These are phyloP conservation scores for Suillus cothurnatus DNA, from an alignment of 768 basidiomycete species.

Conservation along the genomic window DNA sequence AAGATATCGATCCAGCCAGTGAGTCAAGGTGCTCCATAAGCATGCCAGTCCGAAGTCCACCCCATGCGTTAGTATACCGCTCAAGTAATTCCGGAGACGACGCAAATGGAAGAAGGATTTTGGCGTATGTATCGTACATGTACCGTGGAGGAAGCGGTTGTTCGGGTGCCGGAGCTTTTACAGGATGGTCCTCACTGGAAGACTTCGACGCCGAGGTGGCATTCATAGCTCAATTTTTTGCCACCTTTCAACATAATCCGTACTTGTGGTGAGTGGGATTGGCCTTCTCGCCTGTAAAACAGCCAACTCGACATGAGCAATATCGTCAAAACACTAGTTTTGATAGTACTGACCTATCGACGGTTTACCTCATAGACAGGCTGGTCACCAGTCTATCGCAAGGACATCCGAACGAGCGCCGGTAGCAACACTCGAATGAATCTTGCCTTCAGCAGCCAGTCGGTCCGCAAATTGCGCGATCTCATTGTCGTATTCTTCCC, in stretches of 20 bases:
- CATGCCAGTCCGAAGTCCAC: conserved; percentile 71
- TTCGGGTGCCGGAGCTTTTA: conserved; percentile 14
- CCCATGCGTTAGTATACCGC: conserved; percentile 69
- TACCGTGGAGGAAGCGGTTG: conserved; percentile 43
- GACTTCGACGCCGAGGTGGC: conserved; percentile 26
- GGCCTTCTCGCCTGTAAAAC: conserved; percentile 46
- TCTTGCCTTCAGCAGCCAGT: conserved; percentile 69
- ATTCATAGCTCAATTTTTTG: conserved; percentile 32
- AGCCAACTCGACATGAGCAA: not conserved
- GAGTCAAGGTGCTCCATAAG: conserved; percentile 84
- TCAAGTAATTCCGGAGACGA: conserved; percentile 61
- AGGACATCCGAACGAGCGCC: conserved; percentile 72
- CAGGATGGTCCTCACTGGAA: conserved; percentile 16
- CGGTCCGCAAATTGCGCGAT: conserved; percentile 81
- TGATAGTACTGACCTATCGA: no score
- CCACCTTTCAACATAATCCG: conserved; percentile 8
- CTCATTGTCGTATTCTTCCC: conserved; percentile 93
- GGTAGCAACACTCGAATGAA: conserved; percentile 65
- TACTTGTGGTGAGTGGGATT: conserved; percentile 58
- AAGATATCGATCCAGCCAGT: conserved; percentile 82
- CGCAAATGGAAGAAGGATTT: conserved; percentile 64
- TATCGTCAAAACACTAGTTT: not conserved
- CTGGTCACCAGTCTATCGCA: no score
- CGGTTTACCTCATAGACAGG: no score
- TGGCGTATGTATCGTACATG: conserved; percentile 76